Base-by-base conservation (phyloP, 495 filamentous ascomycete genomes). In the Baudoinia panamericana region DNA sequence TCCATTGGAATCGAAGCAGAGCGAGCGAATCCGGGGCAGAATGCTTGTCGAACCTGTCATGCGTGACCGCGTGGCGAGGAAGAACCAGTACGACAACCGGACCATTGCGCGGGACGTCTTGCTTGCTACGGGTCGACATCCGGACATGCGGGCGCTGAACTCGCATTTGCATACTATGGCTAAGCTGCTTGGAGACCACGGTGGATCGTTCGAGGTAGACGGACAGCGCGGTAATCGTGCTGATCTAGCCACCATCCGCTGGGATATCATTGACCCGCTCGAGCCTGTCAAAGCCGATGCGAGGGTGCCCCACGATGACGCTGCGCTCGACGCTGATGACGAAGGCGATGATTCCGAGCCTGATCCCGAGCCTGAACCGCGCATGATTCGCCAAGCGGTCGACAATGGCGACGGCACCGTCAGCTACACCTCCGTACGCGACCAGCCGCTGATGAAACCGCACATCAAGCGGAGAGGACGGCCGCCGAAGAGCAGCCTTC, bases 51-150 rank as follows among this genome's bases (percentile, higher is more conserved):
- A 65, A 42, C 56, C 56, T 2, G 41, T 80, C 16, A 58, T 70
- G n/a, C 52, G 51, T 21, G 55, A 56, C 24, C 63, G 70, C 38
- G 70, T 66, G 4, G 28, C 66, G 8, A 48, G 59, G 15, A 63
- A 67, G 43, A 54, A 55, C 7, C 52, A 36, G 0, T 84, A 83
- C 53, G 59, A 82, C 53, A 61, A 68, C 0, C 59, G 63, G 12
- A 81, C 75, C 0, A 80, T 84, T 44, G 78, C 77, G 3, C 61
- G 73, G 19, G 76, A 82, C 51, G 62, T 84, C 2, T 56, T 82
- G 18, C 63, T 82, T 25, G 69, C 72, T 16, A 55, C 69, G 0
- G 74, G 71, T 9, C 67, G 67, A 15, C 74, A 81, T 52, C 76
- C 77, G 0, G 65, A 64, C 9, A 67, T 73, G 48, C 54, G 62